A percentile compares a stretch with the other conserved stretches of the same genome.
phyloP scores from a whole-genome alignment of 176 grass and related monocot genomes.

The Ensete ventricosum region DNA sequence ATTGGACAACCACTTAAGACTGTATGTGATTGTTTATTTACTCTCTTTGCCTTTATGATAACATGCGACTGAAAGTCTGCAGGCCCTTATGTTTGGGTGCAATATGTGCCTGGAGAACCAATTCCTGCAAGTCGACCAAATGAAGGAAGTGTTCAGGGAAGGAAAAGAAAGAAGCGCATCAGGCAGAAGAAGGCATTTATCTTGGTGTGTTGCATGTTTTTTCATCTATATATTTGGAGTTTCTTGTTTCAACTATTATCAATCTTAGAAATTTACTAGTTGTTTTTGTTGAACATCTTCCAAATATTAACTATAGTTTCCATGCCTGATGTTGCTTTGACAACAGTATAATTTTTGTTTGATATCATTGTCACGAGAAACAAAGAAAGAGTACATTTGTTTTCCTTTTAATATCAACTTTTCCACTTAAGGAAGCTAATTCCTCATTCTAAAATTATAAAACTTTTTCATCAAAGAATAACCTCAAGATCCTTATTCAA shows the following conservation, averaged over 20 bases:
- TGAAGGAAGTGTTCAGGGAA: constrained; percentile 37
- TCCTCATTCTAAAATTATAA: no score
- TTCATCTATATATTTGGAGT: background rate
- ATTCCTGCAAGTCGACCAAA: constrained; percentile 38
- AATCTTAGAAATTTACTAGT: no score
- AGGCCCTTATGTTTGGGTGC: constrained; percentile 47
- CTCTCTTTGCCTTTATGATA: background rate
- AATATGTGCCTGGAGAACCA: constrained; percentile 41
- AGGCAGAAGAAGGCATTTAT: constrained; percentile 32
- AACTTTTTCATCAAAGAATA: no score
- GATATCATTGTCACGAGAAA: no score
- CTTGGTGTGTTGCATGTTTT: constrained; percentile 14
- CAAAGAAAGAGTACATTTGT: no score
- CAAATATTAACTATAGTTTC: no score
- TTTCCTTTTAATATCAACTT: no score
- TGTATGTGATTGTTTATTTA: background rate
- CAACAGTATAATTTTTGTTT: no score
- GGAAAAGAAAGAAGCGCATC: constrained; percentile 44
- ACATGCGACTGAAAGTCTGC: constrained; percentile 7
- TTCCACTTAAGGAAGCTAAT: no score
- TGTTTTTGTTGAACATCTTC: no score
- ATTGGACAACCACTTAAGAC: background rate
- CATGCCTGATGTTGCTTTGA: no score
- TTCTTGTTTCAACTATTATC: background rate
- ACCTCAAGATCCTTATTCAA: no score